Evolutionary conservation across 2,329 filamentous ascomycete species (phyloP), one percentile per base, ranked within the genome.

Genomic region (Colletotrichum graminicola): DNA sequence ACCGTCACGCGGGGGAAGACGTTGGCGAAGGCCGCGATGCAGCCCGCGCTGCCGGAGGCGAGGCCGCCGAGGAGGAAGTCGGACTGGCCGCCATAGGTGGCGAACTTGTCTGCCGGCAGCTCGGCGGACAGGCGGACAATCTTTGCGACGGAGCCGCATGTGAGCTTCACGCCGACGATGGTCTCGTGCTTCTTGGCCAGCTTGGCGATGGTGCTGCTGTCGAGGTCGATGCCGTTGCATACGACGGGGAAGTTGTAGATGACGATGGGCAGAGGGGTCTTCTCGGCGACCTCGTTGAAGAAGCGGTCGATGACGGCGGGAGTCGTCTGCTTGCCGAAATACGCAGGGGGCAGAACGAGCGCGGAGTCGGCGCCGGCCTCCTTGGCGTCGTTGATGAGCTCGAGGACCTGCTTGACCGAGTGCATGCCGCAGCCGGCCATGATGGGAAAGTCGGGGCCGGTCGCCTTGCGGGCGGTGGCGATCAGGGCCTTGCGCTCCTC

Each of bases 191-290:
- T 79, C 39, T 78, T 79, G 1, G 88, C 89, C 32, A 92, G 83
- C 32, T 79, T 79, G 1, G 86, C 82, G 57, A 93, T 89, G 0
- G 85, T 85, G 61, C 89, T 90, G 2, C 89, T 91, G 78, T 92
- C 90, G 32, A 93, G 82, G 77, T 93, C 91, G 3, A 93, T 82
- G 32, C 91, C 91, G 73, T 91, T 91, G 76, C 88, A 91, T 26
- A 93, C 90, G 16, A 83, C 89, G 0, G 91, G 91, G 80, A 92
- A 93, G 79, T 92, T 92, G 80, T 92, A 92, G 18, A 92, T 80
- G 51, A 93, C 84, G 41, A 92, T 82, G 0, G 90, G 90, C 3
- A 92, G 78, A 2, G 84, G 80, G 2, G 83, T 84, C 61, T 82
- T 79, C n/a, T 79, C 78, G 0, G 89, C 87, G 4, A 92, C 82